phyloP scores from a whole-genome alignment of 1,284 basidiomycete species.

The Leucoagaricus sp. region DNA sequence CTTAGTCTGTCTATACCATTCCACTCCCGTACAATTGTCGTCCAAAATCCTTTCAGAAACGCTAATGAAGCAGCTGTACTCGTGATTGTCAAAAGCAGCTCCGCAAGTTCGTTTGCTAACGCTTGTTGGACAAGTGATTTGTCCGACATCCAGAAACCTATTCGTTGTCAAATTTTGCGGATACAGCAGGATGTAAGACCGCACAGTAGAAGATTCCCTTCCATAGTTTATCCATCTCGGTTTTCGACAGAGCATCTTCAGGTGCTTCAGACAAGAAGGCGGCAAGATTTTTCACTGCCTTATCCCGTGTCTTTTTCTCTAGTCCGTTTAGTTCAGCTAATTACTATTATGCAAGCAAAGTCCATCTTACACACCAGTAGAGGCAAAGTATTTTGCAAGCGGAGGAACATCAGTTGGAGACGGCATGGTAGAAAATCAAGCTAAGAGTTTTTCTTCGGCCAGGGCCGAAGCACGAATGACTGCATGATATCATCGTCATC shows the following conservation, averaged over 20 bases:
- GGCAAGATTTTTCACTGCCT: conserved; percentile 79
- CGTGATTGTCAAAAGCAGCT: conserved; percentile 74
- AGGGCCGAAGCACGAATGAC: not conserved
- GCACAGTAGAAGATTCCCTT: conserved; percentile 97
- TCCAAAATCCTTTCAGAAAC: conserved; percentile 92
- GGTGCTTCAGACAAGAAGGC: conserved; percentile 73
- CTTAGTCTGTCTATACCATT: conserved; percentile 86
- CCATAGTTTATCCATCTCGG: conserved; percentile 93
- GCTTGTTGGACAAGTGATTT: conserved; percentile 96
- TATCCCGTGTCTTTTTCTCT: conserved; percentile 90
- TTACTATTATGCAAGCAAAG: not conserved
- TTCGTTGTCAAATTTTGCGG: not conserved
- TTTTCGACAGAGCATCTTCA: conserved; percentile 56
- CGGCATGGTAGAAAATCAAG: conserved; percentile 12
- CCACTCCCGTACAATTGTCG: conserved; percentile 89
- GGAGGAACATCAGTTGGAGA: conserved; percentile 45
- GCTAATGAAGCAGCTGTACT: conserved; percentile 61
- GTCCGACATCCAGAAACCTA: conserved; percentile 99
- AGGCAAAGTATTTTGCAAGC: conserved; percentile 87
- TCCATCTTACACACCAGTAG: conserved; percentile 64
- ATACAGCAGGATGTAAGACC: conserved; percentile 26
- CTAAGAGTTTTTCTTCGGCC: conserved; percentile 20
- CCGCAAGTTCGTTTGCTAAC: conserved; percentile 83
- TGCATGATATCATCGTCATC: conserved; percentile 4
- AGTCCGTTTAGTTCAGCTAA: conserved; percentile 24